Percentiles rank a stretch among this genome's conserved stretches.
phyloP scores from a whole-genome alignment of 495 filamentous ascomycete species.

The Penicillium nucicola region DNA sequence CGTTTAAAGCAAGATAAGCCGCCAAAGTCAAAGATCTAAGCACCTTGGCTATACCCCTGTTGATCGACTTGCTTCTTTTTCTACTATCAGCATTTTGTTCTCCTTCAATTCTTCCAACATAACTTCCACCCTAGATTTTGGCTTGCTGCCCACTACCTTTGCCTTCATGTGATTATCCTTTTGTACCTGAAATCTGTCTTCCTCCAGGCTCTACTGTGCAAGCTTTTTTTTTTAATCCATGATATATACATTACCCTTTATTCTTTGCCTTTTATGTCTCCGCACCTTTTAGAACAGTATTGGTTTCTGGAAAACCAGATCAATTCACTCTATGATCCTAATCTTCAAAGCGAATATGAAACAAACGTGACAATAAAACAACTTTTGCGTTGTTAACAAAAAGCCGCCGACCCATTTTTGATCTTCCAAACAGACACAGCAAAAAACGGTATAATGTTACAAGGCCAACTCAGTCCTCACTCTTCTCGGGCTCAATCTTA shows the following conservation, averaged over 20 bases:
- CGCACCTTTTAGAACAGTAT: not conserved
- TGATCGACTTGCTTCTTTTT: not conserved
- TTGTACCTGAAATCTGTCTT: not conserved
- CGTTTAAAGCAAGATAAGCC: constrained; percentile 44
- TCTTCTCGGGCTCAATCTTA: constrained; percentile 14
- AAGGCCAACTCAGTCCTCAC: constrained; percentile 22
- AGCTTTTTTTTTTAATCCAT: not conserved
- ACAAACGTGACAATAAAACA: constrained; percentile 3
- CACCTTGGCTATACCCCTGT: constrained; percentile 8
- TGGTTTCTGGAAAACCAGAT: not conserved
- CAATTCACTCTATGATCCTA: not conserved
- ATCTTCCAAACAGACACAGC: constrained; percentile 9
- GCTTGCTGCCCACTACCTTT: not conserved
- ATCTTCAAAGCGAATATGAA: not conserved
- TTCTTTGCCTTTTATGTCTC: not conserved
- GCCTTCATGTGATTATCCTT: not conserved
- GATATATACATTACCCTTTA: not conserved
- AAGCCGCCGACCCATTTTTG: constrained; percentile 34
- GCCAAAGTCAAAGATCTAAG: constrained; percentile 39
- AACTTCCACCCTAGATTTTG: constrained; percentile 8
- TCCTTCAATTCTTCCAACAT: constrained; percentile 7
- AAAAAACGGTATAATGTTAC: constrained; percentile 18
- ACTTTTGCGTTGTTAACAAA: constrained; percentile 28
- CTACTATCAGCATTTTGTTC: not conserved
- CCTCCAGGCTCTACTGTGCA: not conserved